Base-by-base conservation (phyloP, 1,139 yeast species). In the Pichia terricola region DNA sequence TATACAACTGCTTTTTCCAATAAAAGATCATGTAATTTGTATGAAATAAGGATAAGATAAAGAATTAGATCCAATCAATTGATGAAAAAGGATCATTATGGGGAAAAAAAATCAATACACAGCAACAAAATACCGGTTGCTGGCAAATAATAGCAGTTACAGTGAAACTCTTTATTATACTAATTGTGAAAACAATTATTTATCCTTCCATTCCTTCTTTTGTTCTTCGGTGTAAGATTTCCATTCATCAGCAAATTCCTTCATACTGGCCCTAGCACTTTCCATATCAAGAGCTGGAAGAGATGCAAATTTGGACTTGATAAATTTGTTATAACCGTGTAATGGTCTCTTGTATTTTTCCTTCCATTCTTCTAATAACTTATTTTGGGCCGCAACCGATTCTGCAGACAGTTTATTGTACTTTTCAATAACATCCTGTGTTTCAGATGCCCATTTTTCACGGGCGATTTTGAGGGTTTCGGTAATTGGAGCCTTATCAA, bases 321-420 rank as follows among this genome's bases (percentile, higher is more conserved):
- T 45, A 36, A 49, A 58, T 35, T 51, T 53, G 35, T 43, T 45
- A 45, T 56, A 58, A 26, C 54, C 56, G 7, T 48, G 38, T 4
- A 51, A 42, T 33, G 53, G 50, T 28, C 42, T 44, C n/a, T 52
- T 51, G 33, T 51, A 54, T 37, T 56, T 55, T 9, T 35, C 46
- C 22, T 47, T 46, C 62, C 62, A 58, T 4, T 48, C 55, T 1
- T 47, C 52, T 28, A 49, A n/a, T 4, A 42, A 47, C 26, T 44
- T 37, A 3, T 35, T 36, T 26, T 54, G 50, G 30, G 47, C 35
- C 11, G 35, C 52, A 25, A 22, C 26, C 4, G 40, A 38, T 10
- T 40, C 41, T 3, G 46, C 42, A 9, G 39, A 27, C 26, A 31
- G 43, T 26, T 34, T 34, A 2, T 40, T 11, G 38, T 48, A 56